These are phyloP conservation scores for Nemania sp. DNA, from an alignment of 2,329 filamentous ascomycete genomes.

Conservation along the genomic window DNA sequence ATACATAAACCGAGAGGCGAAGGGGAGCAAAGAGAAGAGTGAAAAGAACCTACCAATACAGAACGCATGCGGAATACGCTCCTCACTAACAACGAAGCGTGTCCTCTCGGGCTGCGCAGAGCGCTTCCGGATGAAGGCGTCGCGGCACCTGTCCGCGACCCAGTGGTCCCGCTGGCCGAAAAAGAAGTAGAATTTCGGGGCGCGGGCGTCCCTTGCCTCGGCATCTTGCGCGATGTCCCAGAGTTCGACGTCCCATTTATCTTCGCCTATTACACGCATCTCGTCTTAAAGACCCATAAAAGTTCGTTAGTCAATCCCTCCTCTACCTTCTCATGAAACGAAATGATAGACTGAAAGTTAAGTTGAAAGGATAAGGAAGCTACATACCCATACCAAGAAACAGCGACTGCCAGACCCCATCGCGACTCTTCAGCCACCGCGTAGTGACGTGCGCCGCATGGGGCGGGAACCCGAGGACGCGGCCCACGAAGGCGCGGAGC, in stretches of 20 bases:
- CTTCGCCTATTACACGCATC: constrained; percentile 60
- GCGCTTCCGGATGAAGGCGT: constrained; percentile 55
- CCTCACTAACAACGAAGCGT: constrained; percentile 58
- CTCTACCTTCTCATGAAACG: too few species aligned
- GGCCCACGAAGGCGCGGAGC: constrained; percentile 49
- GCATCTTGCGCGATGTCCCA: constrained; percentile 53
- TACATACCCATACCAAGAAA: constrained; percentile 53
- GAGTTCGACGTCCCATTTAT: constrained; percentile 61
- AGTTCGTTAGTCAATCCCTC: too few species aligned
- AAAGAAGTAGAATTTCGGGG: constrained; percentile 60
- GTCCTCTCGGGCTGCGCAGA: constrained; percentile 45
- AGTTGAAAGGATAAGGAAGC: background rate
- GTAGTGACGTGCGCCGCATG: constrained; percentile 55
- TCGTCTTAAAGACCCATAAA: too few species aligned
- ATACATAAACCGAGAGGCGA: background rate
- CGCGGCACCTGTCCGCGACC: constrained; percentile 60
- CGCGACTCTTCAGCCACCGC: constrained; percentile 57
- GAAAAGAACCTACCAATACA: constrained; percentile 52
- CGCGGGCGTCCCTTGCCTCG: constrained; percentile 35
- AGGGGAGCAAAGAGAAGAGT: background rate
- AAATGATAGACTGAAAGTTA: too few species aligned
- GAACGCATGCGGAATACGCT: constrained; percentile 62
- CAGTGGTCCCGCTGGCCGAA: constrained; percentile 65
- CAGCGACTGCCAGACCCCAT: constrained; percentile 63
- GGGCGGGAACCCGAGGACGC: constrained; percentile 51